Evolutionary conservation across 345 rosid genomes (phyloP).

Genomic region (Melaleuca quinquenervia): DNA sequence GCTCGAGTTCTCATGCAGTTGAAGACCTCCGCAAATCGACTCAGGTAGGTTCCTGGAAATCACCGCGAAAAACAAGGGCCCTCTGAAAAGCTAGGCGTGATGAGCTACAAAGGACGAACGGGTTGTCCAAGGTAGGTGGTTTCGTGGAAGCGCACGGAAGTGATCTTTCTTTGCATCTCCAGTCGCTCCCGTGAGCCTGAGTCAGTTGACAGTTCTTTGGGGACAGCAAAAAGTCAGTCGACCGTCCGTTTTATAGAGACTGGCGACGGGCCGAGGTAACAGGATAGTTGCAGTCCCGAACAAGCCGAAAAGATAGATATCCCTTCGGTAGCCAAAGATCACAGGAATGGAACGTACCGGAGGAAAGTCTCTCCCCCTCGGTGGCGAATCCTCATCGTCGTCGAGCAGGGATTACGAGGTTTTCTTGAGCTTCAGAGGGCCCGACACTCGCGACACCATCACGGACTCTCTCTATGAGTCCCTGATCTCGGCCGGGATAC

Average conservation of each 20-base stretch:
- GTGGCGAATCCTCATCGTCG: neutral
- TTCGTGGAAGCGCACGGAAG: neutral
- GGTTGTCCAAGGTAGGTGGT: neutral
- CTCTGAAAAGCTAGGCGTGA: neutral
- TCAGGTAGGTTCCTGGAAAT: neutral
- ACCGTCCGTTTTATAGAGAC: no score
- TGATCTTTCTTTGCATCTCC: neutral
- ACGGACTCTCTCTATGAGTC: neutral
- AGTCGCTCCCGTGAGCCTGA: neutral
- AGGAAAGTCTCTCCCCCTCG: neutral
- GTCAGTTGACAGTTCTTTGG: no score
- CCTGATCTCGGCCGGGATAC: neutral
- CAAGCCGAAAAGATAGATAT: neutral
- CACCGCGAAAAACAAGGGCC: neutral
- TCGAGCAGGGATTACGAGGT: neutral
- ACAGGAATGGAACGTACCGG: neutral
- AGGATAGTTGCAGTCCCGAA: neutral
- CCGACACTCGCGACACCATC: neutral
- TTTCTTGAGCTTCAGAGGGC: neutral
- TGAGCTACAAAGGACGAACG: neutral
- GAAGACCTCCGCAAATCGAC: neutral
- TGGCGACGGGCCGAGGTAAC: accelerated
- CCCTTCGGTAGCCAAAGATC: neutral
- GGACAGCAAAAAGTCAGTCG: no score
- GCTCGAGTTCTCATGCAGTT: neutral